These are phyloP conservation scores for Arachnopeziza araneosa DNA, from an alignment of 2,329 filamentous ascomycete species.

Conservation along the genomic window DNA sequence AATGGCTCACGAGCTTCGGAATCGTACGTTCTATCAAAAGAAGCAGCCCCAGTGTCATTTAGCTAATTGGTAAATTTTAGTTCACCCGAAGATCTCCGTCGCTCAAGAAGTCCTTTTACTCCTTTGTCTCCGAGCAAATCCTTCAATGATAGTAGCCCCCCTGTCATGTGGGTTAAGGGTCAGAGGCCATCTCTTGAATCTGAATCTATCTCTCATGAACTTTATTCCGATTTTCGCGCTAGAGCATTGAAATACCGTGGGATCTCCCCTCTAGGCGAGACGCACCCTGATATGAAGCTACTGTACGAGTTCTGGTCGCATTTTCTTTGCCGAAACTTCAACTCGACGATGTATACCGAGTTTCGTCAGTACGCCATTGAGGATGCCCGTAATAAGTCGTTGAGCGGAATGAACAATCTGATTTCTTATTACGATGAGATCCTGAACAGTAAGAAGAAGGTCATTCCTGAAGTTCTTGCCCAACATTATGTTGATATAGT, in stretches of 20 bases:
- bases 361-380: slow-evolving; percentile 63
- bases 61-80: slow-evolving; percentile 15
- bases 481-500: slow-evolving; percentile 50
- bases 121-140: slow-evolving; percentile 20
- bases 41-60: background rate
- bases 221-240: slow-evolving; percentile 34
- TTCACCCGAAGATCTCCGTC: slow-evolving; percentile 22
- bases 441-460: slow-evolving; percentile 42
- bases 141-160: slow-evolving; percentile 23
- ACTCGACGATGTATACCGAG: slow-evolving; percentile 68
- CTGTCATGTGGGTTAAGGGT: slow-evolving; percentile 35
- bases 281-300: slow-evolving; percentile 54
- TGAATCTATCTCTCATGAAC: slow-evolving; percentile 30
- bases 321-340: slow-evolving; percentile 69
- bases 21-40: slow-evolving; percentile 26
- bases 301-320: slow-evolving; percentile 73
- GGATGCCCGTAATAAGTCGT: slow-evolving; percentile 50
- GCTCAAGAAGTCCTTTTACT: slow-evolving; percentile 23
- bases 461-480: slow-evolving; percentile 48
- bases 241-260: slow-evolving; percentile 37
- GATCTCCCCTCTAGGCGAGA: slow-evolving; percentile 31
- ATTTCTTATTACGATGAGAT: slow-evolving; percentile 60
- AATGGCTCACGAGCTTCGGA: slow-evolving; percentile 35
- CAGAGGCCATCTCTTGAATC: slow-evolving; percentile 29
- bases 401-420: slow-evolving; percentile 55